Conservation (phyloP, 2,329 filamentous ascomycete species). For the Neoascochyta sp. region DNA sequence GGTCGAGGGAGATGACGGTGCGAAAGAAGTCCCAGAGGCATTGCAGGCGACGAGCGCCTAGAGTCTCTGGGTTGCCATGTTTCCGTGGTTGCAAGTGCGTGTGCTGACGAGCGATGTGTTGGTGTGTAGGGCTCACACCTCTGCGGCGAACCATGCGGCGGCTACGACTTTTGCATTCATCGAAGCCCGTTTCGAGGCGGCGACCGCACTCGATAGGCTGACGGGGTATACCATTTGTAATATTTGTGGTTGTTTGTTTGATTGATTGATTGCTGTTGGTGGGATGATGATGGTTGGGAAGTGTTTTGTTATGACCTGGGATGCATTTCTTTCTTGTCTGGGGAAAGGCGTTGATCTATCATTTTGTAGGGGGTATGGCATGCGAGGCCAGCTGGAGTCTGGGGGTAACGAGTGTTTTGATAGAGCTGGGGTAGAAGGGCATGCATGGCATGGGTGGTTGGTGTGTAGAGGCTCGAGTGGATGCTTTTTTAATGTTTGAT, state of each 20-base stretch:
- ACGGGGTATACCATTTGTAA: slow-evolving; percentile 21
- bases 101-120: slow-evolving; percentile 27
- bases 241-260: slow-evolving; percentile 6
- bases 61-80: slow-evolving; percentile 8
- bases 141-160: slow-evolving; percentile 35
- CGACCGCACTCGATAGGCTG: slow-evolving; percentile 30
- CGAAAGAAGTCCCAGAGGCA: slow-evolving; percentile 25
- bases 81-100: slow-evolving; percentile 13
- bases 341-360: too few relatives aligned
- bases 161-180: slow-evolving; percentile 37
- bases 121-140: slow-evolving; percentile 31
- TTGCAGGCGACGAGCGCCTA: slow-evolving; percentile 22
- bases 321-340: too few relatives aligned
- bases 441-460: too few relatives aligned
- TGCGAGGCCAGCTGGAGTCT: too few relatives aligned
- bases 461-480: too few relatives aligned
- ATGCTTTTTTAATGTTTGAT: too few relatives aligned
- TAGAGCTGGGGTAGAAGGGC: too few relatives aligned
- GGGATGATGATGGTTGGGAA: too few relatives aligned
- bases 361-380: too few relatives aligned
- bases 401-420: too few relatives aligned
- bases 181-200: slow-evolving; percentile 20
- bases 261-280: too few relatives aligned
- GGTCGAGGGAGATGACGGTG: slow-evolving; percentile 32
- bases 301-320: too few relatives aligned